Evolutionary conservation across 2,329 filamentous ascomycete species (phyloP).

Genomic region (Colletotrichum theobromicola): DNA sequence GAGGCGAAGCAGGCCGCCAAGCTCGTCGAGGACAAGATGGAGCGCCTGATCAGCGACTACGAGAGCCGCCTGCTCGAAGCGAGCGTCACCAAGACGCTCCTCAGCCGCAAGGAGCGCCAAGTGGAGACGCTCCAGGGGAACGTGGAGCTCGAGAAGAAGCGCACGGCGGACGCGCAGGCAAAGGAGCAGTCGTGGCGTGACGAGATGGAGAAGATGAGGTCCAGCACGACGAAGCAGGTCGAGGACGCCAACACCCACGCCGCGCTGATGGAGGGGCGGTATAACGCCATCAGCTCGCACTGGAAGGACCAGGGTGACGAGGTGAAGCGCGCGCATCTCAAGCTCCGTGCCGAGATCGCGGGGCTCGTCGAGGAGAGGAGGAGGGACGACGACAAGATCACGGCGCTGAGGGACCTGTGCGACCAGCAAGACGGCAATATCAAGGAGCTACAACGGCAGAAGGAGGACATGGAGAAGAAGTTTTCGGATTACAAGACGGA

Average conservation of each 20-base stretch:
- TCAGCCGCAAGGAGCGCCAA: slow-evolving; percentile 77
- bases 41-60: slow-evolving; percentile 70
- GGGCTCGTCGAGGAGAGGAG: slow-evolving; percentile 59
- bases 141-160: slow-evolving; percentile 68
- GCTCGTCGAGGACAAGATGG: slow-evolving; percentile 74
- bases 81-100: slow-evolving; percentile 72
- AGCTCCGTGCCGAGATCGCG: slow-evolving; percentile 59
- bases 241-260: slow-evolving; percentile 70
- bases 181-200: slow-evolving; percentile 67
- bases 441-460: slow-evolving; percentile 63
- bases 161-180: slow-evolving; percentile 62
- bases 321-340: slow-evolving; percentile 56
- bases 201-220: slow-evolving; percentile 66
- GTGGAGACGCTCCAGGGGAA: slow-evolving; percentile 70
- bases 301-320: slow-evolving; percentile 71
- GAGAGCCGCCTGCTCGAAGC: slow-evolving; percentile 73
- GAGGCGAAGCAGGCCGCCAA: slow-evolving; percentile 73
- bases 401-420: slow-evolving; percentile 69
- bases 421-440: slow-evolving; percentile 77
- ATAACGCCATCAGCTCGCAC: slow-evolving; percentile 69
- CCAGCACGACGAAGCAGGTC: slow-evolving; percentile 65
- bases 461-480: slow-evolving; percentile 62
- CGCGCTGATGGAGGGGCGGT: slow-evolving; percentile 72
- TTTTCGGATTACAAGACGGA: slow-evolving; percentile 70
- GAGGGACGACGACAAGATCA: slow-evolving; percentile 67